phyloP scores from a whole-genome alignment of 2,329 filamentous ascomycete species.

The Ophiosphaerella herpotricha region DNA sequence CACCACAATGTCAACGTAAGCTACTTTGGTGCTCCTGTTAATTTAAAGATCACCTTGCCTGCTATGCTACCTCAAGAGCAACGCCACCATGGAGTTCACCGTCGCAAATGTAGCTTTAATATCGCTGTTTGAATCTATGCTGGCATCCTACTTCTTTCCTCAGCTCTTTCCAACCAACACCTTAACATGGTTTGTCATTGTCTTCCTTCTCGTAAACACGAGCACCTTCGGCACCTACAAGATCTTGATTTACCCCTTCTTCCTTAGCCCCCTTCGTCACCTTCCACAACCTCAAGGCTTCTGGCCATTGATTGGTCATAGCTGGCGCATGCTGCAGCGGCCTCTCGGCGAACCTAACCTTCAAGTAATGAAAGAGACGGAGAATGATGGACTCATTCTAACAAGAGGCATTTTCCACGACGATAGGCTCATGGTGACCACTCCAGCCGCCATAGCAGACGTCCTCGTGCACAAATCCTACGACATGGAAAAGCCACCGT shows the following conservation, averaged over 20 bases:
- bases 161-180: slow-evolving; percentile 14
- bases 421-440: slow-evolving; percentile 46
- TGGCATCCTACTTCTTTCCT: slow-evolving; percentile 27
- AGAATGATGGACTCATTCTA: slow-evolving; percentile 49
- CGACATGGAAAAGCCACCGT: slow-evolving; percentile 58
- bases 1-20: too few species aligned
- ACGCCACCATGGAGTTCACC: slow-evolving; percentile 20
- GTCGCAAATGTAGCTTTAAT: slow-evolving; percentile 16
- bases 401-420: slow-evolving; percentile 46
- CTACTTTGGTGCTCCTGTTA: background rate
- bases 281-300: slow-evolving; percentile 40
- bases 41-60: background rate
- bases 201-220: slow-evolving; percentile 23
- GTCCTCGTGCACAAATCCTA: slow-evolving; percentile 59
- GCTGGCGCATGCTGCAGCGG: slow-evolving; percentile 38
- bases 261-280: slow-evolving; percentile 47
- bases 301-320: slow-evolving; percentile 46
- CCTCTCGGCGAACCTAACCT: slow-evolving; percentile 41
- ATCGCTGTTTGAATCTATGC: slow-evolving; percentile 23
- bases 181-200: slow-evolving; percentile 20
- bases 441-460: slow-evolving; percentile 52
- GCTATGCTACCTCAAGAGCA: background rate
- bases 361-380: slow-evolving; percentile 43
- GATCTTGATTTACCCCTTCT: slow-evolving; percentile 44
- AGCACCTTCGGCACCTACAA: slow-evolving; percentile 20